Percentiles rank a stretch among this genome's conserved stretches.
phyloP scores from a whole-genome alignment of 495 filamentous ascomycete genomes.

The Talaromyces ruber region DNA sequence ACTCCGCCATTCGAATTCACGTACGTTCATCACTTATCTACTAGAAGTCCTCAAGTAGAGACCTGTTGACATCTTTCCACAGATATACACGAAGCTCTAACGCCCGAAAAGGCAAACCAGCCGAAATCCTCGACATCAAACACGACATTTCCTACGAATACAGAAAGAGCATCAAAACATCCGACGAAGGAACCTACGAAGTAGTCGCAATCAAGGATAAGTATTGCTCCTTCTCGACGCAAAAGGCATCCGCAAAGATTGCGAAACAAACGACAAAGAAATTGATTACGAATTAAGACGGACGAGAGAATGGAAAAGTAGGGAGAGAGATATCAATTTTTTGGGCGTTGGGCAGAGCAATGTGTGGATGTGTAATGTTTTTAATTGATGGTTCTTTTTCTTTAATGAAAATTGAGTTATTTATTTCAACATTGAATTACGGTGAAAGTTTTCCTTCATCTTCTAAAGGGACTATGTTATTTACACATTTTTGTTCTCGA shows the following conservation, averaged over 20 bases:
- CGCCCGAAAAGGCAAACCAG: constrained; percentile 62
- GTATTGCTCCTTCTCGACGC: constrained; percentile 75
- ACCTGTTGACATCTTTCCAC: constrained; percentile 5
- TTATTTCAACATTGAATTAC: background rate
- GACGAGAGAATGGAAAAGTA: background rate
- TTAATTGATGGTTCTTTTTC: background rate
- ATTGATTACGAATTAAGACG: background rate
- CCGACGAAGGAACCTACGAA: constrained; percentile 93
- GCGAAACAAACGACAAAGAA: constrained; percentile 19
- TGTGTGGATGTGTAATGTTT: background rate
- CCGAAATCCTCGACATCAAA: constrained; percentile 77
- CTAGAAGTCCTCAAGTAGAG: background rate
- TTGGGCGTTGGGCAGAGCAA: background rate
- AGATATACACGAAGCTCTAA: constrained; percentile 86
- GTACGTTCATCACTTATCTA: constrained; percentile 26
- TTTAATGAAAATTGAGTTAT: background rate
- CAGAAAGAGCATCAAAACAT: constrained; percentile 69
- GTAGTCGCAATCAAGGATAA: constrained; percentile 90
- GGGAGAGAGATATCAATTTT: background rate
- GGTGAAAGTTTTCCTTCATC: background rate
- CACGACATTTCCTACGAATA: constrained; percentile 76
- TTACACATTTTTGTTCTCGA: constrained; percentile 19
- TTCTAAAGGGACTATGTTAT: background rate
- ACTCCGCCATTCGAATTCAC: constrained; percentile 97
- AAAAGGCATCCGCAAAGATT: constrained; percentile 40